These are phyloP conservation scores for Talaromyces pinophilus DNA, from an alignment of 2,329 filamentous ascomycete genomes.

Conservation along the genomic window DNA sequence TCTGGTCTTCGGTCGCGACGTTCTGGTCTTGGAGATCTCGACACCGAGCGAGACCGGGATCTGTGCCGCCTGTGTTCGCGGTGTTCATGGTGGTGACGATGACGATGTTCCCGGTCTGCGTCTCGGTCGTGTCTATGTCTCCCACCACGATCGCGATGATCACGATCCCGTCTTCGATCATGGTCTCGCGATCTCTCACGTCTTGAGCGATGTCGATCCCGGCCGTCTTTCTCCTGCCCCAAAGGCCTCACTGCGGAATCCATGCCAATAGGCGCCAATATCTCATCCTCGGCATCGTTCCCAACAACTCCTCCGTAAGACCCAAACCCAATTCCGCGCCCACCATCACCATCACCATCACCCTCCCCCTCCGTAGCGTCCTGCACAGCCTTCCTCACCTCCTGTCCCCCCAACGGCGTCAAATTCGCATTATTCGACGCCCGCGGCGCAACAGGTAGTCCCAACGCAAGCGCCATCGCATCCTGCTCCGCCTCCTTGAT, in stretches of 20 bases:
- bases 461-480: conserved; percentile 79
- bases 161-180: conserved; percentile 44
- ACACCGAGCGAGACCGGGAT: conserved; percentile 25
- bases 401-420: conserved; percentile 62
- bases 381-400: conserved; percentile 57
- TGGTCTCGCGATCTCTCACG: conserved; percentile 45
- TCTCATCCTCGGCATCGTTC: conserved; percentile 33
- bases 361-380: conserved; percentile 37
- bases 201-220: conserved; percentile 28
- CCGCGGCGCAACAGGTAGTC: conserved; percentile 67
- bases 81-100: conserved; percentile 13
- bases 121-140: conserved; percentile 18
- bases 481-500: conserved; percentile 94
- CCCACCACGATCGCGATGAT: conserved; percentile 24
- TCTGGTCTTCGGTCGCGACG: conserved; percentile 30
- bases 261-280: conserved; percentile 31
- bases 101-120: conserved; percentile 5
- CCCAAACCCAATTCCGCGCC: conserved; percentile 39
- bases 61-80: conserved; percentile 8
- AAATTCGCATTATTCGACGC: conserved; percentile 61
- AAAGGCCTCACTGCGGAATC: conserved; percentile 28
- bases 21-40: conserved; percentile 31
- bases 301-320: conserved; percentile 36
- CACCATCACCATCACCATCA: conserved; percentile 30
- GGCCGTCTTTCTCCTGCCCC: conserved; percentile 34